These are phyloP conservation scores for Dryadomyces quercivorus DNA, from an alignment of 2,329 filamentous ascomycete genomes.

Conservation along the genomic window DNA sequence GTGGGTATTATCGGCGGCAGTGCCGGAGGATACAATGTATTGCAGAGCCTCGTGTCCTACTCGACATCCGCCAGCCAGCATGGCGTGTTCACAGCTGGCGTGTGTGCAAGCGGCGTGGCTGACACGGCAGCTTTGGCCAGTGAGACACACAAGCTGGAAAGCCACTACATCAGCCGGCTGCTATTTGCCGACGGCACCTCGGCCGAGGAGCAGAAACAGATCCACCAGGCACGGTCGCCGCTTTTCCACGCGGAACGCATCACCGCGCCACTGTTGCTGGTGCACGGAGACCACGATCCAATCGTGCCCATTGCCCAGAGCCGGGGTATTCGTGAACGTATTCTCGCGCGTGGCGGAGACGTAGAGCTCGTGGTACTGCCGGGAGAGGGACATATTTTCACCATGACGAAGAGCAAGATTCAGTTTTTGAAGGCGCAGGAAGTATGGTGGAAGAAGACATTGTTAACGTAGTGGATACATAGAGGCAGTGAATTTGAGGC, in stretches of 20 bases:
- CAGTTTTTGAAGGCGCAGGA: conserved; percentile 31
- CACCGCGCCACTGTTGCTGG: conserved; percentile 36
- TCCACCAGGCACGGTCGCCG: conserved; percentile 33
- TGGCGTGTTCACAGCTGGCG: no score
- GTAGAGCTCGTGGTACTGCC: conserved; percentile 34
- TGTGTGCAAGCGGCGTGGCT: conserved; percentile 39
- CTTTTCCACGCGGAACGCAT: conserved; percentile 35
- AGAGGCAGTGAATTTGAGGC: background rate
- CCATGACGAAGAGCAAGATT: conserved; percentile 25
- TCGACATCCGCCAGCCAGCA: conserved; percentile 18
- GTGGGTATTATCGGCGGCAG: conserved; percentile 25
- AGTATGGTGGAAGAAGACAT: conserved; percentile 31
- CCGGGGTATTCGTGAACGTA: conserved; percentile 34
- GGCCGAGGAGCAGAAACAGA: conserved; percentile 25
- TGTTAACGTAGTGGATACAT: conserved; percentile 14
- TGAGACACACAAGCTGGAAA: conserved; percentile 45
- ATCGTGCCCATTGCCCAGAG: conserved; percentile 48
- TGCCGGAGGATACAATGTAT: conserved; percentile 40
- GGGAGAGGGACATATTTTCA: conserved; percentile 39
- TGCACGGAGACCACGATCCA: conserved; percentile 42
- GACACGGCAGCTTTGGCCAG: conserved; percentile 32
- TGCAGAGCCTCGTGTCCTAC: conserved; percentile 34
- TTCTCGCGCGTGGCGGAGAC: conserved; percentile 27
- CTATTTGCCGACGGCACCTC: conserved; percentile 21
- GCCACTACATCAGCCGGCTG: conserved; percentile 34